Percentiles rank a stretch among this genome's conserved stretches.
phyloP scores from a whole-genome alignment of 768 basidiomycete genomes.

The Hemileccinum impolitum region DNA sequence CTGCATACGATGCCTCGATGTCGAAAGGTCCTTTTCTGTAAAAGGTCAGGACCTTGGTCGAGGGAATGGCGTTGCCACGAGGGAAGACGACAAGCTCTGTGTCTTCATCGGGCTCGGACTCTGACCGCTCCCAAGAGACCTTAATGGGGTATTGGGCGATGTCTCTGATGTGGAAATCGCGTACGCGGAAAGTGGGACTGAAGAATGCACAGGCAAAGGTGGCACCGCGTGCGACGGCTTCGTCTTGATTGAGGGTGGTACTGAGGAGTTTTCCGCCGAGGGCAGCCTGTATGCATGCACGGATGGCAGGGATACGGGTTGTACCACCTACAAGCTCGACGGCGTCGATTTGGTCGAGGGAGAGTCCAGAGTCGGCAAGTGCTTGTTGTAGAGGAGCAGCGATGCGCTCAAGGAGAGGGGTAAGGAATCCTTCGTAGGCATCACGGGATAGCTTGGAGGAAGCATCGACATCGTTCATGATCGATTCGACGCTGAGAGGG shows the following conservation, averaged over 20 bases:
- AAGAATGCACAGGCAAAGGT: slow-evolving; percentile 97
- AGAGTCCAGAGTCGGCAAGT: slow-evolving; percentile 74
- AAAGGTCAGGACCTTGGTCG: slow-evolving; percentile 94
- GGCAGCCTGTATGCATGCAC: slow-evolving; percentile 77
- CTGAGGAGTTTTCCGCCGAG: slow-evolving; percentile 83
- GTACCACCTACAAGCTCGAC: slow-evolving; percentile 93
- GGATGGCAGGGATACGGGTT: slow-evolving; percentile 91
- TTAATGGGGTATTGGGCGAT: slow-evolving; percentile 87
- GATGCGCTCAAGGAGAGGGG: slow-evolving; percentile 74
- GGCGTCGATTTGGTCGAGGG: slow-evolving; percentile 81
- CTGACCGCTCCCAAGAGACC: slow-evolving; percentile 77
- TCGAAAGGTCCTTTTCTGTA: slow-evolving; percentile 87
- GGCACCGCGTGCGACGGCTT: slow-evolving; percentile 92
- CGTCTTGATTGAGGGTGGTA: slow-evolving; percentile 96
- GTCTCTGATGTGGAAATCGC: slow-evolving; percentile 89
- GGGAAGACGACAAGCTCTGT: slow-evolving; percentile 91
- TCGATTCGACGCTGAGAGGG: slow-evolving; percentile 88
- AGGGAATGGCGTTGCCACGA: slow-evolving; percentile 79
- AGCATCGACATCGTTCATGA: slow-evolving; percentile 96
- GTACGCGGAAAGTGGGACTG: slow-evolving; percentile 96
- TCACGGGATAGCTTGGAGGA: slow-evolving; percentile 83
- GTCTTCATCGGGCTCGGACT: slow-evolving; percentile 81
- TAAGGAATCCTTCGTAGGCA: slow-evolving; percentile 74
- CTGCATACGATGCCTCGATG: slow-evolving; percentile 81
- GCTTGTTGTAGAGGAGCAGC: slow-evolving; percentile 72